Base-by-base conservation (phyloP, 2,329 filamentous ascomycete genomes). In the Fusarium multiceps region DNA sequence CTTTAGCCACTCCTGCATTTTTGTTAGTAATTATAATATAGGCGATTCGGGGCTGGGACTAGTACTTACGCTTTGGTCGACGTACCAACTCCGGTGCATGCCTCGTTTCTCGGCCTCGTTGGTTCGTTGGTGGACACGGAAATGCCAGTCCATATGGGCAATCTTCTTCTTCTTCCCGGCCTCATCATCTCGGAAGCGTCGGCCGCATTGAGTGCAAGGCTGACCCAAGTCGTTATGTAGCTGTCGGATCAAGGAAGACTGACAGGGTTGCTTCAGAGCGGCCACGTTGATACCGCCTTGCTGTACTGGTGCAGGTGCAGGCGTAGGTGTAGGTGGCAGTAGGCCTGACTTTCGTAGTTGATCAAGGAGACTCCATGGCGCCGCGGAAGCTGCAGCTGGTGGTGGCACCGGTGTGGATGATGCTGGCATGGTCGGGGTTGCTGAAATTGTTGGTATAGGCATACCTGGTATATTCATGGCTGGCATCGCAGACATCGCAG, bases 91-190 rank as follows among this genome's bases (percentile, higher is more conserved):
- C 34, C 96, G 90, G 76, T 97, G 94, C 74, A 97, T 92, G 32
- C 93, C 94, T 66, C 93, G 88, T 78, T 93, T 95, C 76, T 93
- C 90, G 16, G 92, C 91, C 73, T 98, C 95, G 4, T 90, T 90
- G 81, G 97, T 93, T 47, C 94, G 91, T 75, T 94, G 92, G 76
- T 98, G 95, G 25, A 95, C 94, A 59, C 92, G 90, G 82, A 99
- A 99, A 80, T 99, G 96, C 96, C 96, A 99, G 80, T 99, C 96
- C 85, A 99, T 90, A 78, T 99, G 96, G 5, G 91, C 89, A 25
- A 91, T 93, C 82, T 98, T 98, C 83, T 92, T 92, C 77, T 91
- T 90, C 74, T 89, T 92, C 14, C 95, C 95, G 69, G 92, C 89
- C 14, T 90, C 88, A 50, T 93, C 92, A 7, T 88, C 88, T 56